phyloP scores from a whole-genome alignment of 139 green algal genomes.

The Diplosphaera chodatii region DNA sequence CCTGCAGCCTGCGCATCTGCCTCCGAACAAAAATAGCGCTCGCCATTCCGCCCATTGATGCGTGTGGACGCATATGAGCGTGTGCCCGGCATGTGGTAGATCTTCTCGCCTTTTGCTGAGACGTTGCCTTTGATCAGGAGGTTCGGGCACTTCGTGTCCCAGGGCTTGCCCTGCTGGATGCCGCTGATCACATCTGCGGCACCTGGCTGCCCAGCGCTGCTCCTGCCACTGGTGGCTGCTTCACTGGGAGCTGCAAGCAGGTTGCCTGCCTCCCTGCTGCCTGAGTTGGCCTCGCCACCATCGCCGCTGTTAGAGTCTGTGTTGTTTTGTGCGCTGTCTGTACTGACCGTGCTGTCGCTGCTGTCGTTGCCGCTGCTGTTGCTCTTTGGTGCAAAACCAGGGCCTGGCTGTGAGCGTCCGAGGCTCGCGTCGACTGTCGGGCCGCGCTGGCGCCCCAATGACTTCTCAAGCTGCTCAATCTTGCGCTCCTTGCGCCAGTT shows the following conservation, averaged over 20 bases:
- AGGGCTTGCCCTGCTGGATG: too few species aligned
- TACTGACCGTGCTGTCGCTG: too few species aligned
- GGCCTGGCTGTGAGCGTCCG: neutral
- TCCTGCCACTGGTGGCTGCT: neutral
- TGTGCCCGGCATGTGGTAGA: conserved; percentile 51
- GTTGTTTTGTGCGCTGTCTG: too few species aligned
- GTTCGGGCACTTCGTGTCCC: too few species aligned
- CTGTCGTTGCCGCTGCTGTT: too few species aligned
- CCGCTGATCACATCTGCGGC: too few species aligned
- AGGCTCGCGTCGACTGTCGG: neutral
- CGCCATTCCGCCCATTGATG: conserved; percentile 54
- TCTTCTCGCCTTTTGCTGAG: conserved; percentile 48
- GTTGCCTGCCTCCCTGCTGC: too few species aligned
- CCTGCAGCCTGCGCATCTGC: conserved; percentile 52
- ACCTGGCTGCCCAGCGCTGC: too few species aligned
- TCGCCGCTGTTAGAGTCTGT: too few species aligned
- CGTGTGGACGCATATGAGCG: conserved; percentile 34
- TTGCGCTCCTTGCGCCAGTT: conserved; percentile 48
- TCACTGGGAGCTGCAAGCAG: too few species aligned
- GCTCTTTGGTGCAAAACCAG: neutral
- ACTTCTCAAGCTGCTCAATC: neutral
- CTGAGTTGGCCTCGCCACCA: too few species aligned
- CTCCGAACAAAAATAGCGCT: conserved; percentile 68
- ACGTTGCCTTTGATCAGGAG: too few species aligned
- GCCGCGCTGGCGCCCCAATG: neutral